phyloP scores from a whole-genome alignment of 768 basidiomycete genomes.

The Boletus patriciae region DNA sequence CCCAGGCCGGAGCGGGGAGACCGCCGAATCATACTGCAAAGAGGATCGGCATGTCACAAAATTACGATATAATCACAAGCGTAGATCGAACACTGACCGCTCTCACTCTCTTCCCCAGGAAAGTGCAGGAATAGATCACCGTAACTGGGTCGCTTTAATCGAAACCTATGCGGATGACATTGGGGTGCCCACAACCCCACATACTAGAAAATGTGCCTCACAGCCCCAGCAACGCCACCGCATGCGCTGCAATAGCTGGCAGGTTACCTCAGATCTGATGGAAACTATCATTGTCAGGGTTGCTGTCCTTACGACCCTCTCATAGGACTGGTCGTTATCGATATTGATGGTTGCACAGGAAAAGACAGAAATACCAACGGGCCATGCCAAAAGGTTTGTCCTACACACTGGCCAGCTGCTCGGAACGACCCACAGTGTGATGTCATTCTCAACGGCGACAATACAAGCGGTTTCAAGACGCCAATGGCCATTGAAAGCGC shows the following conservation, averaged over 20 bases:
- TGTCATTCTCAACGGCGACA: neutral
- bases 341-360: neutral
- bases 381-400: neutral
- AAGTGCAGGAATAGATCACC: neutral
- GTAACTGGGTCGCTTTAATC: neutral
- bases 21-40: neutral
- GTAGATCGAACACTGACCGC: neutral
- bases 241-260: neutral
- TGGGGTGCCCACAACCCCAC: neutral
- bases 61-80: neutral
- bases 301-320: neutral
- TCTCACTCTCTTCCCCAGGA: neutral
- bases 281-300: neutral
- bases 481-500: neutral
- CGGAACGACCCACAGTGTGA: neutral
- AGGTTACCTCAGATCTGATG: neutral
- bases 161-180: neutral
- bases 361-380: neutral
- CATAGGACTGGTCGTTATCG: neutral
- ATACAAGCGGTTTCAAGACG: neutral
- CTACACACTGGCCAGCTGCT: neutral
- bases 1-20: neutral
- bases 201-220: neutral
- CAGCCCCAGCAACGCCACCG: neutral
- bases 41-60: neutral